phyloP scores from a whole-genome alignment of 2,329 filamentous ascomycete genomes.

The Xylaria sp. region DNA sequence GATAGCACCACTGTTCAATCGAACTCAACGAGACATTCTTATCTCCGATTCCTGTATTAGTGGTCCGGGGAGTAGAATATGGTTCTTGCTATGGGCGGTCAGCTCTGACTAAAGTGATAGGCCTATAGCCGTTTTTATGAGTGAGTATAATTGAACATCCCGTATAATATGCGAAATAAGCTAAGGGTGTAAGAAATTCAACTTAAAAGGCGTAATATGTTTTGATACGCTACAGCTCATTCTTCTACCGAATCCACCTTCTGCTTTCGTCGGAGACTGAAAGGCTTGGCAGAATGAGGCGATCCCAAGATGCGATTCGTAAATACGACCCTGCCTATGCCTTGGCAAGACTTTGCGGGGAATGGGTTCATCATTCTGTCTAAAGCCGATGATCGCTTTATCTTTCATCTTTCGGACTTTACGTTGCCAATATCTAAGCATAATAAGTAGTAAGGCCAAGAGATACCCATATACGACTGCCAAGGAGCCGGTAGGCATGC shows the following conservation, averaged over 20 bases:
- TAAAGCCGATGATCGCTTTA: not conserved
- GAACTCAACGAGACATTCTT: not conserved
- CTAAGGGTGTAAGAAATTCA: not conserved
- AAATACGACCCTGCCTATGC: not conserved
- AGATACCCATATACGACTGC: not conserved
- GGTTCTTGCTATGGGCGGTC: slow-evolving; percentile 5
- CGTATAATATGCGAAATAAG: slow-evolving; percentile 5
- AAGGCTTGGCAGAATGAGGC: not conserved
- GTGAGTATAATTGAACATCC: not conserved
- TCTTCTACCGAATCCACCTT: slow-evolving; percentile 20
- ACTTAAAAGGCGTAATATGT: not conserved
- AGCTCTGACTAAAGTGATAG: slow-evolving; percentile 16
- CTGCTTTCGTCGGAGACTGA: slow-evolving; percentile 13
- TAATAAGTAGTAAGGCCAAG: not conserved
- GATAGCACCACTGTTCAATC: not conserved
- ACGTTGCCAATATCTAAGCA: not conserved
- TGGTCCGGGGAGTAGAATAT: not conserved
- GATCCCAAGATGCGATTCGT: not conserved
- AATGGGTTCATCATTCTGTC: not conserved
- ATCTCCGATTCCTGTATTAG: not conserved
- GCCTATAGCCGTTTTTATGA: not conserved
- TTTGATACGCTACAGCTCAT: not conserved
- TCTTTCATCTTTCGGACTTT: not conserved
- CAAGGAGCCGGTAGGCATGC: not conserved
- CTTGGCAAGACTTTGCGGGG: slow-evolving; percentile 1